phyloP scores from a whole-genome alignment of 176 grass and related monocot genomes.

The Raddia guianensis region DNA sequence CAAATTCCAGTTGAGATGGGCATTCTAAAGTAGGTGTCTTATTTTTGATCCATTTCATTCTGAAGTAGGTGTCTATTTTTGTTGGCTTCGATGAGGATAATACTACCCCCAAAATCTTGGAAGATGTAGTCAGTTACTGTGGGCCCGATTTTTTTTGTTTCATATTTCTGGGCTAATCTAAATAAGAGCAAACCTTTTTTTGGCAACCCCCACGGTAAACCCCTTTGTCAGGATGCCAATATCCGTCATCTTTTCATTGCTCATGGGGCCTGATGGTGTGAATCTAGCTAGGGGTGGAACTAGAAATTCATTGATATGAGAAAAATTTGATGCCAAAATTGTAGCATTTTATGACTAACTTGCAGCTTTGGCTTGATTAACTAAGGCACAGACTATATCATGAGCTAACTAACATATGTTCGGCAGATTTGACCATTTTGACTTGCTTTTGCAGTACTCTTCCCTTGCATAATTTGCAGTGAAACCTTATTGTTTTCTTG shows the following conservation, averaged over 20 bases:
- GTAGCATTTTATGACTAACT: not conserved
- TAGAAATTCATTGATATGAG: not conserved
- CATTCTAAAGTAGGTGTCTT: not conserved
- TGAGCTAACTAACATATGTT: not conserved
- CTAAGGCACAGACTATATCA: not conserved
- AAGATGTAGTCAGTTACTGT: not conserved
- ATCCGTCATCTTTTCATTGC: not conserved
- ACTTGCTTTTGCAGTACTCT: not conserved
- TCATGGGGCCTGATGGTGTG: not conserved
- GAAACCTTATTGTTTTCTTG: not conserved
- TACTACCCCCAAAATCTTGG: not conserved
- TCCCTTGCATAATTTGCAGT: not conserved
- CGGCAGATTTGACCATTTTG: not conserved
- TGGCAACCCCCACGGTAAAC: not conserved
- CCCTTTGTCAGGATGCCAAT: not conserved
- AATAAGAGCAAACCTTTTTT: not conserved
- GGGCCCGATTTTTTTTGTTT: not conserved
- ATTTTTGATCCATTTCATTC: too few relatives aligned
- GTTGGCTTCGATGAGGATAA: constrained; percentile 19
- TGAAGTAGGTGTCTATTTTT: too few relatives aligned
- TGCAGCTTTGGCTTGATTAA: not conserved
- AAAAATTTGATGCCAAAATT: constrained; percentile 10
- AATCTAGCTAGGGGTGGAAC: not conserved
- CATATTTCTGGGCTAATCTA: not conserved
- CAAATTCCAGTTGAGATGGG: not conserved